Base-by-base conservation (phyloP, 2,329 filamentous ascomycete species). In the Pseudogymnoascus sp. region DNA sequence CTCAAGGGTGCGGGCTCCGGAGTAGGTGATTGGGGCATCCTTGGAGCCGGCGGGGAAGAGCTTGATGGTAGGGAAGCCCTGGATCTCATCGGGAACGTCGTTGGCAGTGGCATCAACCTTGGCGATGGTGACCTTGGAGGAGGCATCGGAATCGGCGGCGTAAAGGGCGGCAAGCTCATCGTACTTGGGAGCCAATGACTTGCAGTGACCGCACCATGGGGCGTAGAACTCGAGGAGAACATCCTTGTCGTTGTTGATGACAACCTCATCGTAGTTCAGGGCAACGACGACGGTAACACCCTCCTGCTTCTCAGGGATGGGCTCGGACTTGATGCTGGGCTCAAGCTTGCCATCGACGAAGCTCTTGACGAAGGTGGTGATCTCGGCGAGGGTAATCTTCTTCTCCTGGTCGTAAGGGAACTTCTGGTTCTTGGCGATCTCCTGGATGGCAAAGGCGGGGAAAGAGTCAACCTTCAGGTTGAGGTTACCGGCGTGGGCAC, bases 161-260 rank as follows among this genome's bases (percentile, higher is more conserved):
- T 91, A 97, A 63, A 85, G 81, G 63, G 81, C 76, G 61, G 84
- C 94, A 63, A 99, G 89, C 76, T 97, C 90, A 66, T 99, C 94
- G 77, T 97, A 99, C 76, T 96, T 88, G 71, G 94, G 94, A 62
- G 94, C 93, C 65, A 99, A 88, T 76, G 86, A 92, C 85, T 97
- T 97, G 90, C 94, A 99, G 85, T 99, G 94, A 70, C 94, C 94
- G 75, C 94, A 99, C 94, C 94, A 99, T 66, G 94, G 94, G 63
- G 94, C 94, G 80, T 99, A 99, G 81, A 96, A 97, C 82, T 99
- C 94, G 66, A 99, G 78, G 68, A 99, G 84, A 63, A 99, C 94
- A 76, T 99, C 94, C 88, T 97, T 97, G 74, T 87, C 82, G 76
- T 96, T 88, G 73, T 99, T 88, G 61, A 97, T 83, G 71, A 99